These are phyloP conservation scores for Gliomastix tumulicola DNA, from an alignment of 2,329 filamentous ascomycete species.

Conservation along the genomic window DNA sequence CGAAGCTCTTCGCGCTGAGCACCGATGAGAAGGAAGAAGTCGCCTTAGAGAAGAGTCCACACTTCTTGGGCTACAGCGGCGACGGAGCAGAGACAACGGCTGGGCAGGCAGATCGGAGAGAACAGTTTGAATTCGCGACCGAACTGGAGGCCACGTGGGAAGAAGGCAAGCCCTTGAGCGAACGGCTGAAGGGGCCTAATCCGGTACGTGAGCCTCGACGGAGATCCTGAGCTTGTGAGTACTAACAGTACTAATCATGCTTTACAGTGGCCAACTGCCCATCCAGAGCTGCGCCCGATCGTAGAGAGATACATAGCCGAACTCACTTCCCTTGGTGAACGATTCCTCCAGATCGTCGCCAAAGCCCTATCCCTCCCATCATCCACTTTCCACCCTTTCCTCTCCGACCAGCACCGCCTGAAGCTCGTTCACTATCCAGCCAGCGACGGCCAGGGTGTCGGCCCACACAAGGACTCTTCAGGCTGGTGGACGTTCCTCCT, in stretches of 20 bases:
- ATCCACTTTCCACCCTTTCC: slow-evolving; percentile 42
- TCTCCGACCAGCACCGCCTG: slow-evolving; percentile 50
- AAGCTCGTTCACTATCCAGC: slow-evolving; percentile 49
- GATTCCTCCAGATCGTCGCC: slow-evolving; percentile 50
- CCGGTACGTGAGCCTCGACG: slow-evolving; percentile 26
- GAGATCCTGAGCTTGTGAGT: too few relatives aligned
- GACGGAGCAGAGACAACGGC: slow-evolving; percentile 49
- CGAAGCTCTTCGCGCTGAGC: slow-evolving; percentile 33
- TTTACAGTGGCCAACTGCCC: slow-evolving; percentile 31
- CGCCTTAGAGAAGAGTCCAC: slow-evolving; percentile 44
- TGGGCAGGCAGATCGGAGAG: slow-evolving; percentile 40
- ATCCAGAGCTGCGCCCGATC: slow-evolving; percentile 23
- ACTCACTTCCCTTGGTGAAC: slow-evolving; percentile 40
- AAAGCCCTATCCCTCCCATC: slow-evolving; percentile 42
- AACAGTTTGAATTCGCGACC: slow-evolving; percentile 55
- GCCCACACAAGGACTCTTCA: slow-evolving; percentile 55
- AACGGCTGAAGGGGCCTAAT: slow-evolving; percentile 38
- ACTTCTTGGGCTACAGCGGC: slow-evolving; percentile 53
- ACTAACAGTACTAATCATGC: neutral
- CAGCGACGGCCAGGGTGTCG: slow-evolving; percentile 41
- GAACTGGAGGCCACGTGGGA: slow-evolving; percentile 34
- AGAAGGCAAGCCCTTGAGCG: slow-evolving; percentile 25
- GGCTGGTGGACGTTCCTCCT: slow-evolving; percentile 60
- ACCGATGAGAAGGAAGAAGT: slow-evolving; percentile 27
- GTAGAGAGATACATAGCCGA: slow-evolving; percentile 43